Evolutionary conservation across 768 basidiomycete genomes (phyloP).

Genomic region (Scleroderma citrinum): DNA sequence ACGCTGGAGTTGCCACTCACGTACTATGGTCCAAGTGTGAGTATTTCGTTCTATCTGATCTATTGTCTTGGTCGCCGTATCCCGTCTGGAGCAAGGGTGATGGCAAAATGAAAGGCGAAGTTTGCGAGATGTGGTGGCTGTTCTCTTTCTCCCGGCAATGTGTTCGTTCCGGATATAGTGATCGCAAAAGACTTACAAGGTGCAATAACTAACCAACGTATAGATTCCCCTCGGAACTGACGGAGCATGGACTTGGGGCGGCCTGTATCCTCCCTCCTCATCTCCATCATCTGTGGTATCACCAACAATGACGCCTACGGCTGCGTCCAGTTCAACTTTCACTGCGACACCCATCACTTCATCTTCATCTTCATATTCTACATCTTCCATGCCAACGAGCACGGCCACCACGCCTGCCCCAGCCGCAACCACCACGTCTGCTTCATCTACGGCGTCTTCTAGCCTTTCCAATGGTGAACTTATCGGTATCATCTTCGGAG

Average conservation of each 20-base stretch:
- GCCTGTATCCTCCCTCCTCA: conserved; percentile 58
- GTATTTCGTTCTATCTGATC: conserved; percentile 23
- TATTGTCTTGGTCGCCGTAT: neutral
- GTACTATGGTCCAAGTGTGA: conserved; percentile 78
- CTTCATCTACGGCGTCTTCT: conserved; percentile 24
- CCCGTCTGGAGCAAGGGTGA: neutral
- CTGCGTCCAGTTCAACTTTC: conserved; percentile 19
- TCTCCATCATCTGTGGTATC: conserved; percentile 19
- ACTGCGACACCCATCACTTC: conserved; percentile 19
- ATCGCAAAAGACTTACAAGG: conserved; percentile 8
- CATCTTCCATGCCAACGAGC: conserved; percentile 22
- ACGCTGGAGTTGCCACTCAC: conserved; percentile 66
- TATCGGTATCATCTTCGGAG: conserved; percentile 36
- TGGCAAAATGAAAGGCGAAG: neutral
- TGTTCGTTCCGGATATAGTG: neutral
- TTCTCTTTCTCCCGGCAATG: neutral
- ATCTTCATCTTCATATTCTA: conserved; percentile 23
- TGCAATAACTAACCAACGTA: conserved; percentile 9
- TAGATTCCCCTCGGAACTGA: conserved; percentile 70
- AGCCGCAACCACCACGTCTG: conserved; percentile 18
- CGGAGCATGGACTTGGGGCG: conserved; percentile 67
- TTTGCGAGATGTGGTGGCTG: neutral
- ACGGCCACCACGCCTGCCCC: conserved; percentile 25
- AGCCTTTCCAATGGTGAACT: conserved; percentile 24
- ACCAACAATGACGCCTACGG: conserved; percentile 23